Percentiles rank a stretch among this genome's conserved stretches.
phyloP scores from a whole-genome alignment of 129 eudicot genomes.

The Flaveria linearis region DNA sequence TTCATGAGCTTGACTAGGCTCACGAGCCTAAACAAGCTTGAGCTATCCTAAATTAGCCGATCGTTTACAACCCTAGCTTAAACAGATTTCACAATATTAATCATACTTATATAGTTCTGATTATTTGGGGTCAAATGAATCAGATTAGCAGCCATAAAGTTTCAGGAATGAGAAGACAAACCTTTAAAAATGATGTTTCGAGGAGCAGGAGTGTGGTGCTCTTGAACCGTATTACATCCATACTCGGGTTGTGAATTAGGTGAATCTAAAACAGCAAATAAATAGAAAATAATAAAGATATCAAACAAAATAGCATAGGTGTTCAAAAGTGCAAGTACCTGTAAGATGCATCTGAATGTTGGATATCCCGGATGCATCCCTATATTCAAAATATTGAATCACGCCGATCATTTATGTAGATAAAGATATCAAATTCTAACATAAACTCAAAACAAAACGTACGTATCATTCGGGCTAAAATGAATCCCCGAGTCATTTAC shows the following conservation, averaged over 20 bases:
- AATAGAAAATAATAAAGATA: not conserved
- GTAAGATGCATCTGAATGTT: slow-evolving; percentile 52
- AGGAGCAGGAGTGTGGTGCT: slow-evolving; percentile 41
- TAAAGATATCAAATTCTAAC: not conserved
- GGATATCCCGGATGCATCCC: slow-evolving; percentile 55
- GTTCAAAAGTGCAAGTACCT: slow-evolving; percentile 42
- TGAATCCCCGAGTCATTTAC: slow-evolving; percentile 61
- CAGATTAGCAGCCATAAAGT: not conserved
- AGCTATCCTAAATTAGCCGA: too few relatives aligned
- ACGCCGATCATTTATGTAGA: slow-evolving; percentile 21
- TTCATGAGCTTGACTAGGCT: too few relatives aligned
- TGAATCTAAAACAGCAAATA: slow-evolving; percentile 44
- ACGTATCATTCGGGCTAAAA: slow-evolving; percentile 63
- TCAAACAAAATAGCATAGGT: not conserved
- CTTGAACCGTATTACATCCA: slow-evolving; percentile 39
- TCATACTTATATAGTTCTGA: too few relatives aligned
- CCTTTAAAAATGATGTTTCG: slow-evolving; percentile 72
- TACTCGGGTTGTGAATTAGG: slow-evolving; percentile 42
- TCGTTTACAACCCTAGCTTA: too few relatives aligned
- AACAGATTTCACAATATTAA: too few relatives aligned
- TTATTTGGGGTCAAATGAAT: too few relatives aligned
- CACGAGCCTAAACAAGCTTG: too few relatives aligned
- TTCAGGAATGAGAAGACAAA: slow-evolving; percentile 21
- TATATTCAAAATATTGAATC: slow-evolving; percentile 37
- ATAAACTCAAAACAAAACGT: slow-evolving; percentile 27